Evolutionary conservation across 768 basidiomycete genomes (phyloP).

Genomic region (Russula emetica): DNA sequence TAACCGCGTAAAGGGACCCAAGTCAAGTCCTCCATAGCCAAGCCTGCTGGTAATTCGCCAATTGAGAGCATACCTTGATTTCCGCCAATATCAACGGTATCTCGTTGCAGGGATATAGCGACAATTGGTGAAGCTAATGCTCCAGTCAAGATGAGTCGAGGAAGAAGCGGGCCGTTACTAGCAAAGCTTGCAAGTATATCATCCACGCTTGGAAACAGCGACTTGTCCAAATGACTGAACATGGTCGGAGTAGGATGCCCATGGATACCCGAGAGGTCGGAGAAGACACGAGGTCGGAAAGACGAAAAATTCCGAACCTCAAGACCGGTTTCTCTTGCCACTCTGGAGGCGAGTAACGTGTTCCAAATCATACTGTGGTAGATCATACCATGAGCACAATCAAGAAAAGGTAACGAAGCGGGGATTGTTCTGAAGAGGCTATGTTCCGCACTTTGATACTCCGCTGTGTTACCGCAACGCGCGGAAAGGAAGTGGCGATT

Average conservation of each 20-base stretch:
- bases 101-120: slow-evolving; percentile 61
- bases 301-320: background rate
- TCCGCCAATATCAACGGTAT: slow-evolving; percentile 62
- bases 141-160: slow-evolving; percentile 34
- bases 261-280: slow-evolving; percentile 21
- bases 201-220: slow-evolving; percentile 1
- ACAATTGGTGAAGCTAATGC: slow-evolving; percentile 43
- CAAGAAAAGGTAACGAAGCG: background rate
- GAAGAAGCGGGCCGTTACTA: slow-evolving; percentile 36
- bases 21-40: slow-evolving; percentile 48
- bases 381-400: slow-evolving; percentile 3
- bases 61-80: slow-evolving; percentile 62
- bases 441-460: background rate
- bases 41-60: slow-evolving; percentile 55
- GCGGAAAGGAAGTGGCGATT: no score
- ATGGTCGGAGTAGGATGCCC: background rate
- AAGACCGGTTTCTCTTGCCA: background rate
- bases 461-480: no score
- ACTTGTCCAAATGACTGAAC: background rate
- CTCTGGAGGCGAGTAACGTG: slow-evolving; percentile 11
- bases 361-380: slow-evolving; percentile 28
- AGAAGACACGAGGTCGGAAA: slow-evolving; percentile 13
- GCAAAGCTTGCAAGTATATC: slow-evolving; percentile 33
- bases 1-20: slow-evolving; percentile 66
- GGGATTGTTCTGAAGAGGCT: background rate